phyloP scores from a whole-genome alignment of 2,329 filamentous ascomycete species.

The Colletotrichum paranaense region DNA sequence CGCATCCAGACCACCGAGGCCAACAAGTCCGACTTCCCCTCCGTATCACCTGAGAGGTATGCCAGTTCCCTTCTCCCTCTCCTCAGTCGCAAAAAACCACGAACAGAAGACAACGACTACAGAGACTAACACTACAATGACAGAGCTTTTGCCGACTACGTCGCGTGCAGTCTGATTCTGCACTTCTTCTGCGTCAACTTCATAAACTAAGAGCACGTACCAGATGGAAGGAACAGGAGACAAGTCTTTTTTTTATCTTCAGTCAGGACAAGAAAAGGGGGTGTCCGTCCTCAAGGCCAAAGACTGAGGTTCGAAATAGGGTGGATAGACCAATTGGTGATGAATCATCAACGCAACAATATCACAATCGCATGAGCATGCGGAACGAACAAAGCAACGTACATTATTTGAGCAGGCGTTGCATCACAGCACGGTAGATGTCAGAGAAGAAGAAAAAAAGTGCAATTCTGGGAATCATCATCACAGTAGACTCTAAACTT shows the following conservation, averaged over 20 bases:
- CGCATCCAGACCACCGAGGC: conserved; percentile 91
- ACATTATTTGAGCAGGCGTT: conserved; percentile 32
- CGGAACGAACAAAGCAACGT: conserved; percentile 27
- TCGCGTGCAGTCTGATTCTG: conserved; percentile 93
- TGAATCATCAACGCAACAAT: background rate
- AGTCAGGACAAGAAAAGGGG: background rate
- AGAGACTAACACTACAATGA: conserved; percentile 34
- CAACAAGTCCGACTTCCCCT: conserved; percentile 82
- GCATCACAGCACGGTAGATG: conserved; percentile 29
- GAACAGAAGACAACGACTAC: background rate
- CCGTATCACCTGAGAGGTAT: conserved; percentile 84
- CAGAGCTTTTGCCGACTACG: conserved; percentile 95
- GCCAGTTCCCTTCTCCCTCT: background rate
- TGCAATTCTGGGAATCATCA: conserved; percentile 43
- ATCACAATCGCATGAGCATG: background rate
- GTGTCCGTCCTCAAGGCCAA: background rate
- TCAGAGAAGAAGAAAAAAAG: conserved; percentile 31
- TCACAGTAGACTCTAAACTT: conserved; percentile 4
- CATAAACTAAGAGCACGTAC: conserved; percentile 78
- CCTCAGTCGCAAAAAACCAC: no score
- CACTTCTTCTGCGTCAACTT: conserved; percentile 99
- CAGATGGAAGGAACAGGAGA: conserved; percentile 22
- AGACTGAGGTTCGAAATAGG: background rate
- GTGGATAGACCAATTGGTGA: conserved; percentile 1
- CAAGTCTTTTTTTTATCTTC: background rate